Evolutionary conservation across 2,329 filamentous ascomycete species (phyloP), one percentile per base, ranked within the genome.

Genomic region (Sporothrix curviconia): DNA sequence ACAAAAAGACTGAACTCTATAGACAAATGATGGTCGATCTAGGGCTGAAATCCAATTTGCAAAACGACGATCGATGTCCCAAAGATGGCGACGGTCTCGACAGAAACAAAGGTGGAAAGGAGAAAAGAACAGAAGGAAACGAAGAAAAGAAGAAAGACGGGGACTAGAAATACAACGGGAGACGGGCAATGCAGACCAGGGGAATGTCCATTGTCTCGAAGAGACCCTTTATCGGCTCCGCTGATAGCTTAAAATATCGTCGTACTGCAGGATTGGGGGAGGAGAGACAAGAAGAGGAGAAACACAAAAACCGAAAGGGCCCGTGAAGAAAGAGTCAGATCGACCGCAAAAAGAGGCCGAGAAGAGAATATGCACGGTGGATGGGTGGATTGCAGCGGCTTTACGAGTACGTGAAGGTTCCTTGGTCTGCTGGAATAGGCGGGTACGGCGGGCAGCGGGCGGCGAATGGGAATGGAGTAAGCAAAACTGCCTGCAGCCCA

Each of bases 221-320:
- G 39, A 39, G 17, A 19, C 17, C 25, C 47, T 51, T n/a, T 39
- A 17, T 30, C 49, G 49, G 49, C 34, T 39, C 49, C 22, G 49
- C 49, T 40, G 49, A 40, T 39, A 30, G 22, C 49, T 51, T 51
- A 51, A n/a, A n/a, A n/a, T 51, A 22, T 51, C 49, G 34, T 39
- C 32, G 32, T 22, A 50, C 49, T 51, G 47, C 22, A 39, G 32
- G 22, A 25, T 19, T 22, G 14, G 24, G 12, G 2, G 19, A 37
- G 19, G 46, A 15, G 3, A 17, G 22, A 24, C 9, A 44, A 15
- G 9, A 15, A 19, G 7, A 25, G 19, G 12, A 25, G 24, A 15
- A 7, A 37, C 19, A 37, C 47, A 50, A 50, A n/a, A n/a, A n/a
- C n/a, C n/a, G n/a, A n/a, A n/a, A n/a, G n/a, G n/a, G n/a, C n/a